Base-by-base conservation (phyloP, 805 yeast species). In the Sugiyamaella boreocaroliniensis region DNA sequence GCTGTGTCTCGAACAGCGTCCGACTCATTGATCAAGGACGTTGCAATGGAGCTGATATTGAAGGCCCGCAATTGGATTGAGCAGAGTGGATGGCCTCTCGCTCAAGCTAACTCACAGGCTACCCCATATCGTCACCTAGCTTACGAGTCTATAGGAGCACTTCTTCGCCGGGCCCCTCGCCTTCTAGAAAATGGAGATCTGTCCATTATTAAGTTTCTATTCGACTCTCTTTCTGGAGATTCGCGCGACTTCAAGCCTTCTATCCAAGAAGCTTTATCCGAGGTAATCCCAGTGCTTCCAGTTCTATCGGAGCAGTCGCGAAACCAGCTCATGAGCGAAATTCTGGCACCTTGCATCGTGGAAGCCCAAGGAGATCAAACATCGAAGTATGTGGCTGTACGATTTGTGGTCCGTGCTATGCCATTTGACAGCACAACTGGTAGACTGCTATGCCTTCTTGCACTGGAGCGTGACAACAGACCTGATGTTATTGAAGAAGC, bases 401-500 rank as follows among this genome's bases (percentile, higher is more conserved):
- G 86, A 60, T 88, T 70, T 57, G 69, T 82, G 20, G 84, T 85
- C 53, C 71, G 81, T 12, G 71, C 84, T 0, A 84, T 81, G 61
- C 80, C 84, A 0, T 89, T 89, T 58, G 61, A 72, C 50, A 89
- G 88, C 64, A 64, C 85, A 0, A 78, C 79, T 37, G 86, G 90
- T 0, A 72, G 97, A 54, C 61, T 79, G 45, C 69, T 88, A 40
- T 83, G 89, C 62, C 66, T 89, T 16, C 65, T 83, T 45, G 96
- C 89, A 12, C 67, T 86, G 4, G 69, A 78, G 18, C 62, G 75
- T 11, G 66, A 64, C 1, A 86, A 86, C 58, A 75, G 83, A 52
- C 74, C 86, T 1, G 96, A 88, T 59, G 81, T 87, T 0, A 71
- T 83, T 2, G 95, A 89, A 61, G 97, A 89, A 64, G 85, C 96